Evolutionary conservation across 164 flowering plant genomes (phyloP).

Genomic region (Berberis thunbergii): DNA sequence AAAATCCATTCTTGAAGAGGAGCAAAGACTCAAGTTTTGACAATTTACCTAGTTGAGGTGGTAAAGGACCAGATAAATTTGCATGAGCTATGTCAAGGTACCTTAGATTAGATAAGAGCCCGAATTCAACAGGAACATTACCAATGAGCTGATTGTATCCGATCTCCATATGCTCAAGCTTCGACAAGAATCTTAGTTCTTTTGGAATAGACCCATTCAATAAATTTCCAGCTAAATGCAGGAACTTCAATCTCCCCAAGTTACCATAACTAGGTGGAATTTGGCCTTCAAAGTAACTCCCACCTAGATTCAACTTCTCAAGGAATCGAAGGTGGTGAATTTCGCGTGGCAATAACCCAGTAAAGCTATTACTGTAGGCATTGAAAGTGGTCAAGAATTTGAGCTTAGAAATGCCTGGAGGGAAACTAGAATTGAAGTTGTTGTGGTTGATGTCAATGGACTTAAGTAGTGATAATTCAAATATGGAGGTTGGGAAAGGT

Average conservation of each 20-base stretch:
- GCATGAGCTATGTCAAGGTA: constrained; percentile 57
- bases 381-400: constrained; percentile 35
- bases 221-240: constrained; percentile 59
- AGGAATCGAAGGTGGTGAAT: constrained; percentile 37
- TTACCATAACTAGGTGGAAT: constrained; percentile 54
- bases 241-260: constrained; percentile 35
- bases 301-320: constrained; percentile 73
- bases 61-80: constrained; percentile 48
- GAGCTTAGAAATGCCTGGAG: constrained; percentile 56
- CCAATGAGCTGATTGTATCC: constrained; percentile 64
- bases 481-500: constrained; percentile 40
- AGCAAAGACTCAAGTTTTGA: constrained; percentile 40
- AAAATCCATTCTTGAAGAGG: constrained; percentile 51
- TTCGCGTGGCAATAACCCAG: constrained; percentile 58
- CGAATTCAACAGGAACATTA: constrained; percentile 35
- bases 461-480: constrained; percentile 37
- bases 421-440: constrained; percentile 53
- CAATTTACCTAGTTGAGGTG: constrained; percentile 44
- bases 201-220: constrained; percentile 56
- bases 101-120: constrained; percentile 32
- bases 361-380: constrained; percentile 82
- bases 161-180: constrained; percentile 62
- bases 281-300: constrained; percentile 73
- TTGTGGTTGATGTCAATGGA: constrained; percentile 77
- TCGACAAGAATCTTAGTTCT: constrained; percentile 32